Base-by-base conservation (phyloP, 495 filamentous ascomycete genomes). In the Amphirosellinia nigrospora region DNA sequence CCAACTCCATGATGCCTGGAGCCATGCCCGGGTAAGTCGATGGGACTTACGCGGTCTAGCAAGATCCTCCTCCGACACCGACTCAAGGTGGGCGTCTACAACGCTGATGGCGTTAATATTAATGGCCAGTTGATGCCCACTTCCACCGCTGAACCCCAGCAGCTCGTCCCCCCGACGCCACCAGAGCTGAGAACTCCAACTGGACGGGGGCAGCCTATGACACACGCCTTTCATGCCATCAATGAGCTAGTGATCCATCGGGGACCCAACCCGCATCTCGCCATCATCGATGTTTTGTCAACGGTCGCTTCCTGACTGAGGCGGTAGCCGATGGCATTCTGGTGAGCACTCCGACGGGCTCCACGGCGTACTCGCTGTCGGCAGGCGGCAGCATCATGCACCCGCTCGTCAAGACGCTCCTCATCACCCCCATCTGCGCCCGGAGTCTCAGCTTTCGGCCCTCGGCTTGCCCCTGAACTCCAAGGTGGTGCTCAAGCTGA, bases 161-260 rank as follows among this genome's bases (percentile, higher is more conserved):
- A 82, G 68, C 70, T 76, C 38, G 61, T 81, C 41, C 64, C 78
- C 66, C 64, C 79, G 28, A 65, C 70, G 3, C 65, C 59, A 38
- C 69, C 45, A 21, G 59, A 64, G 45, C 39, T 30, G 9, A 48
- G 28, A 28, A 46, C 10, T 15, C 26, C 11, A 43, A 69, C 36
- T 23, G 19, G n/a, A 26, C 64, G 73, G 28, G 65, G 76, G 34
- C 58, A 77, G 60, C 61, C 78, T 72, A 71, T 77, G 59, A 26
- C 76, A 6, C 76, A 71, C 55, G 90, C 87, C 43, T 86, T 94
- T 4, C 94, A 97, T 77, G 96, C 96, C 59, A 92, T 98, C 82
- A 99, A 99, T 77, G 96, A 99, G 77, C 86, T 99, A 9, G 91
- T 96, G 34, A 90, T 99, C 58, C 96, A 99, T 76, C 92, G 96